Conservation (phyloP, 2,329 filamentous ascomycete genomes). For the Aspergillus intermedius region DNA sequence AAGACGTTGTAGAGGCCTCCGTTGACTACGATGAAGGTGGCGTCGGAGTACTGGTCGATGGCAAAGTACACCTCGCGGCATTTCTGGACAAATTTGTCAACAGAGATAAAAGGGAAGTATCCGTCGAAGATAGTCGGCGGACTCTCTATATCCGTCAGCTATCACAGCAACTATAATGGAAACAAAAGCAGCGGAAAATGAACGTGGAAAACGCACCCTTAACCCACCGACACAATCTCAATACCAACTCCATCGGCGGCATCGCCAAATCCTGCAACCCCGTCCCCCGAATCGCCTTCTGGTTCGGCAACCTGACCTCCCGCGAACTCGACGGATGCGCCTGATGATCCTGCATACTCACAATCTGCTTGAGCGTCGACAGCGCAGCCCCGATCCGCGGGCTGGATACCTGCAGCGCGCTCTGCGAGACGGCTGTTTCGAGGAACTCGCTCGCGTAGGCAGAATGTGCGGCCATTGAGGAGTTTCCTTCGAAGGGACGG, state of each 20-base stretch:
- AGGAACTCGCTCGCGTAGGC: constrained; percentile 41
- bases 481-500: constrained; percentile 43
- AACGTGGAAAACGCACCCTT: constrained; percentile 22
- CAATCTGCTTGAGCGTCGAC: constrained; percentile 33
- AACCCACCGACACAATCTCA: constrained; percentile 24
- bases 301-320: constrained; percentile 22
- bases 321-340: constrained; percentile 12
- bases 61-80: constrained; percentile 41
- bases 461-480: constrained; percentile 44
- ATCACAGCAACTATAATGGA: no score
- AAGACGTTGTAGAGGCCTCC: constrained; percentile 35
- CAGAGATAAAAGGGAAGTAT: constrained; percentile 28
- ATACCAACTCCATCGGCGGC: constrained; percentile 30
- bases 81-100: constrained; percentile 29
- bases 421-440: constrained; percentile 34
- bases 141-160: constrained; percentile 11
- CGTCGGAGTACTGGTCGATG: constrained; percentile 35
- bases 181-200: not conserved
- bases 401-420: constrained; percentile 28
- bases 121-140: constrained; percentile 17
- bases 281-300: constrained; percentile 15
- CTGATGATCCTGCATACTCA: constrained; percentile 30
- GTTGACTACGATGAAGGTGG: constrained; percentile 35
- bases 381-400: constrained; percentile 35
- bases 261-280: constrained; percentile 30